Base-by-base conservation (phyloP, 345 rosid genomes). In the Durio zibethinus region DNA sequence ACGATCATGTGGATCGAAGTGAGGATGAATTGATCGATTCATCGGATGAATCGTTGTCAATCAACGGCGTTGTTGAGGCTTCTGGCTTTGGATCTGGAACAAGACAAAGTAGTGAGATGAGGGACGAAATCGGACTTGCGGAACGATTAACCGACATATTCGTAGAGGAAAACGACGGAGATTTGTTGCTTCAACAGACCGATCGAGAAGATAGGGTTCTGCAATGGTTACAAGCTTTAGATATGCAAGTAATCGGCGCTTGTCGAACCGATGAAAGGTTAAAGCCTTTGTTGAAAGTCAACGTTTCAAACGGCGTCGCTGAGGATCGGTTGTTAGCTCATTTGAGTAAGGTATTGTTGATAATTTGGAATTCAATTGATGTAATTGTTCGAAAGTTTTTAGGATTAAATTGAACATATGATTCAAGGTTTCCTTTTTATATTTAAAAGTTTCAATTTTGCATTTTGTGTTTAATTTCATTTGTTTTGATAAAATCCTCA, bases 241-340 rank as follows among this genome's bases (percentile, higher is more conserved):
- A 97, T 83, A 75, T 92, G 90, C 99, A 94, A 68, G 92, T 97
- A 18, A 76, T 91, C 57, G 99, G 99, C 23, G 98, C 98, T 27
- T 97, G 99, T 82, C 86, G 99, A n/a, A 93, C 88, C 7, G 98
- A 97, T 18, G 99, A 97, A 90, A 89, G 99, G 78, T 79, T 97
- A 82, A 97, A 90, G 86, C 99, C 99, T 16, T 78, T 97, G 87
- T 80, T 94, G 86, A 97, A 94, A 88, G 63, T 84, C 3, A 94
- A 83, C 47, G 90, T 84, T 31, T 85, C 96, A 1, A 84, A 84
- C 52, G 93, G 95, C 2, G 80, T 86, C 57, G 95, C 91, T 0
- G 97, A 94, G 79, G 99, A 94, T 82, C 88, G 88, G 48, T 85
- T 97, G 78, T 79, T 94, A 68, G 88, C 93, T 1, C 97, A 92